Base-by-base conservation (phyloP, 371 early-diverging fungal species). In the Mucor racemosus region DNA sequence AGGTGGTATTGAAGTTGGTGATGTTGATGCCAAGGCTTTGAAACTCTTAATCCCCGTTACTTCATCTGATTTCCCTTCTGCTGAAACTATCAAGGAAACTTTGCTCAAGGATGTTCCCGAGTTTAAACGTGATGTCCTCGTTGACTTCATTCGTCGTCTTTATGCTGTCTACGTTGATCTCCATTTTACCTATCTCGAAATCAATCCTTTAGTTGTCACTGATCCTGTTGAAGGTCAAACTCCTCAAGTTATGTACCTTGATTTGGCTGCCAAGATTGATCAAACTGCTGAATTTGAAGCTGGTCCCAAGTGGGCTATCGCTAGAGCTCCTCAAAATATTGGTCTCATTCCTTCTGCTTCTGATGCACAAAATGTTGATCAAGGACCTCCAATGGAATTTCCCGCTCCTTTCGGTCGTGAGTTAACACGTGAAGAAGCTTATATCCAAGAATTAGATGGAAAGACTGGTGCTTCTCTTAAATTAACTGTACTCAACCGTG, bases 351-450 rank as follows among this genome's bases (percentile, higher is more conserved):
- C 71, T 36, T 36, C 80, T 50, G 67, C 73, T 19, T 26, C 61
- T 26, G 74, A 72, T n/a, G 64, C 80, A 34, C 80, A 85, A 57
- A 78, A 80, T 62, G 82, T 86, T 26, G 91, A 88, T 62, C 86
- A 80, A 39, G 97, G 95, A 33, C 95, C 96, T n/a, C 84, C 93
- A 19, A 92, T 98, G 89, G 96, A 93, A 64, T 98, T 97, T 87
- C 99, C 99, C 33, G 97, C 99, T 62, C 99, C 99, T 5, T 98
- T 98, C 72, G 99, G 99, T 56, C 93, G 99, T 72, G 97, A 97
- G 76, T 75, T 96, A 71, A 96, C 95, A 71, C 86, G 87, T 72
- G 99, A 98, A 79, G 99, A 98, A 81, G 96, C 97, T 26, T 97
- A 97, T 84, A 94, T 98, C 76, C 93, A 91, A 72, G 99, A 97